Evolutionary conservation across 805 yeast species (phyloP).

Genomic region (Candida broadrunensis): DNA sequence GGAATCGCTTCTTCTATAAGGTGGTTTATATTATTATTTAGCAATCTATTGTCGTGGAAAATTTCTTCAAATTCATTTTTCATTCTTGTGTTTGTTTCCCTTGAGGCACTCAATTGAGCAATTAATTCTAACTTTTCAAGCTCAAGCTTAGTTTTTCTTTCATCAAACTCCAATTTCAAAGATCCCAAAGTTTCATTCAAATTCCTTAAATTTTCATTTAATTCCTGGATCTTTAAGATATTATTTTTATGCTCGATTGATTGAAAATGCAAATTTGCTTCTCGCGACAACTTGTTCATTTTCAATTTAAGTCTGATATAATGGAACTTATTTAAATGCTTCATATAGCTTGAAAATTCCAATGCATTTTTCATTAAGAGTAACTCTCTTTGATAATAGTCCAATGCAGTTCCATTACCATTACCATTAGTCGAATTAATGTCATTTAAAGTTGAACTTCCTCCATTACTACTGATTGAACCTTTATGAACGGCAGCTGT

Average conservation of each 20-base stretch:
- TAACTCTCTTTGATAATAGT: slow-evolving; percentile 57
- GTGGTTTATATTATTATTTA: slow-evolving; percentile 6
- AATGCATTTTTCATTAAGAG: slow-evolving; percentile 57
- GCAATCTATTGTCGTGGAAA: slow-evolving; percentile 7
- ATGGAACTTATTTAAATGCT: slow-evolving; percentile 39
- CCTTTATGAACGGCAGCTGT: slow-evolving; percentile 15
- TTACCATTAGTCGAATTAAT: not conserved
- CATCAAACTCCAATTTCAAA: slow-evolving; percentile 11
- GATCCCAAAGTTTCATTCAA: slow-evolving; percentile 5
- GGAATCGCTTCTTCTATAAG: slow-evolving; percentile 14
- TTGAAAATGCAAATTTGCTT: slow-evolving; percentile 2
- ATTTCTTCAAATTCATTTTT: slow-evolving; percentile 4
- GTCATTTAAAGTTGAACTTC: not conserved
- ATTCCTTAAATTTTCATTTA: slow-evolving; percentile 1
- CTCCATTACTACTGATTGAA: slow-evolving; percentile 2
- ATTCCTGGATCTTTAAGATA: not conserved
- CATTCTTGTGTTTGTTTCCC: slow-evolving; percentile 9
- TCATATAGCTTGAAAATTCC: slow-evolving; percentile 55
- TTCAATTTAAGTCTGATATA: slow-evolving; percentile 15
- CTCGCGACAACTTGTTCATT: slow-evolving; percentile 8
- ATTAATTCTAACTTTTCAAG: slow-evolving; percentile 7
- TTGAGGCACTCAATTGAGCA: slow-evolving; percentile 4
- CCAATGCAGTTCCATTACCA: slow-evolving; percentile 22
- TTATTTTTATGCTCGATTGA: slow-evolving; percentile 3
- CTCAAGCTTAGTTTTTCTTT: slow-evolving; percentile 2